These are phyloP conservation scores for Symbiodinium natans DNA, from an alignment of 73 alveolate species.

Conservation along the genomic window DNA sequence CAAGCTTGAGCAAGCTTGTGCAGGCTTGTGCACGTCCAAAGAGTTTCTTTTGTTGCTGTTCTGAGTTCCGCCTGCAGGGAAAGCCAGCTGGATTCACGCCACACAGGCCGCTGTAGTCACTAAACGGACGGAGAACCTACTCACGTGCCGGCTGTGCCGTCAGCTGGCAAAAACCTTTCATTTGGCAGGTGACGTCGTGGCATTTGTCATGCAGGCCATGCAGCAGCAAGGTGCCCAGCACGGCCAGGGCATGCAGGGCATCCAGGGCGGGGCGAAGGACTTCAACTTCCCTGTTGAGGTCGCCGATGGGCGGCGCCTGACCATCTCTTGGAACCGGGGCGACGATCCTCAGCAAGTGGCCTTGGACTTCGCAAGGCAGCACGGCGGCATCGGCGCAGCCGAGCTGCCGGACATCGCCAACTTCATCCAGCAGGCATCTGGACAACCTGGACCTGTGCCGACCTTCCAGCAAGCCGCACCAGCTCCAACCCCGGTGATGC, in stretches of 20 bases:
- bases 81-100: constrained; percentile 39
- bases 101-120: neutral
- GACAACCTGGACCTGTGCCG: neutral
- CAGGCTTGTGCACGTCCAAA: too few species aligned
- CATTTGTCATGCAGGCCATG: constrained; percentile 59
- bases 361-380: constrained; percentile 74
- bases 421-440: constrained; percentile 31
- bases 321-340: constrained; percentile 92
- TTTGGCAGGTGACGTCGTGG: constrained; percentile 48
- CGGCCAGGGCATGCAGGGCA: neutral
- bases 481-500: constrained; percentile 52
- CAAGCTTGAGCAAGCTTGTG: neutral
- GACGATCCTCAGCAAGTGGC: constrained; percentile 90
- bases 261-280: neutral
- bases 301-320: constrained; percentile 78
- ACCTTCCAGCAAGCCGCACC: constrained; percentile 18
- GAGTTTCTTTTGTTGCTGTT: too few species aligned
- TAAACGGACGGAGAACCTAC: too few species aligned
- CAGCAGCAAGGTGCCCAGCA: neutral
- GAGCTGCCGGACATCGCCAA: constrained; percentile 79
- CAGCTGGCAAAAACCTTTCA: neutral
- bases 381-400: constrained; percentile 72
- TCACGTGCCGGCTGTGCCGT: neutral
- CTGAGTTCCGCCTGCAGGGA: constrained; percentile 55
- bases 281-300: constrained; percentile 91